Evolutionary conservation across 352 stramenopile genomes (phyloP).

Genomic region (Globisporangium paddicum): DNA sequence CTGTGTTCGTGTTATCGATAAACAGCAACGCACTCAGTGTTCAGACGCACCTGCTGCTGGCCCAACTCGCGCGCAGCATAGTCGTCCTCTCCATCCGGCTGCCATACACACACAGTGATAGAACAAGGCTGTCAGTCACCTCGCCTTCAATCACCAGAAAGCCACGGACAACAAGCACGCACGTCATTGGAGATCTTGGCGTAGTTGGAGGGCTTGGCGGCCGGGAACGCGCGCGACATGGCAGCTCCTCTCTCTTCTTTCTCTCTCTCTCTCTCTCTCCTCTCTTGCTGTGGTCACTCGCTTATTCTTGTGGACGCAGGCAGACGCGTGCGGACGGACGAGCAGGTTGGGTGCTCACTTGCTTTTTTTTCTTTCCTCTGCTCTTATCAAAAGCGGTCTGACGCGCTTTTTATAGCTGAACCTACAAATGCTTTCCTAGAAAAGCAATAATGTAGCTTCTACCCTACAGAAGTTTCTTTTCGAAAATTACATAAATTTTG

Average conservation of each 20-base stretch:
- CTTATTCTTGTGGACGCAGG: not conserved
- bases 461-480: not conserved
- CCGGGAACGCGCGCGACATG: conserved; percentile 58
- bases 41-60: conserved; percentile 37
- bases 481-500: too few species aligned
- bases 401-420: conserved; percentile 3
- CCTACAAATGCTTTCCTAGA: not conserved
- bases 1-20: too few species aligned
- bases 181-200: conserved; percentile 72
- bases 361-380: conserved; percentile 4
- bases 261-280: not conserved
- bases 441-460: not conserved
- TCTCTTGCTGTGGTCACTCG: not conserved
- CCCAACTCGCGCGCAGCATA: conserved; percentile 38
- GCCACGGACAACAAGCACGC: not conserved
- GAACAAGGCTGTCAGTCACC: not conserved
- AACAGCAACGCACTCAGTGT: not conserved
- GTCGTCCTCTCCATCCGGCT: conserved; percentile 62
- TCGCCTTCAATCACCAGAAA: not conserved
- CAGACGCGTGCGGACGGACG: too few species aligned
- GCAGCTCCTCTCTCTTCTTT: not conserved
- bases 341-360: too few species aligned
- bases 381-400: not conserved
- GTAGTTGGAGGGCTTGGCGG: conserved; percentile 60
- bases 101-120: conserved; percentile 1